Evolutionary conservation across 176 grass and related monocot genomes (phyloP).

Genomic region (Zea luxurians): DNA sequence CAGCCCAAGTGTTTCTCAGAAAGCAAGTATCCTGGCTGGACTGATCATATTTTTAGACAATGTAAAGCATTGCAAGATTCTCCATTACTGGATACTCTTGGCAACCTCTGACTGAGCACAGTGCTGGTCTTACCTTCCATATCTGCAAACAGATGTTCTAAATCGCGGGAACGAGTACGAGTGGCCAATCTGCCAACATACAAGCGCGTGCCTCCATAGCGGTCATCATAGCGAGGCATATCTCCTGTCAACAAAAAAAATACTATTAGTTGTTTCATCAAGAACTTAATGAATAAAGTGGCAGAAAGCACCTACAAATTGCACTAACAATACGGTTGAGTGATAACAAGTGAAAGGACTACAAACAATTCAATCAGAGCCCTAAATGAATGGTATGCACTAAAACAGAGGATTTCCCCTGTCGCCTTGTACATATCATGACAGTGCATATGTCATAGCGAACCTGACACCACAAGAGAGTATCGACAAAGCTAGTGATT

Average conservation of each 20-base stretch:
- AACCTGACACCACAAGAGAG: background rate
- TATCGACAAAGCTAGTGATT: background rate
- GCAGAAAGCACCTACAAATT: background rate
- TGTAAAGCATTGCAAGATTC: background rate
- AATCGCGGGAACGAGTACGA: constrained; percentile 70
- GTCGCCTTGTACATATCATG: background rate
- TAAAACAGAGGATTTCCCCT: background rate
- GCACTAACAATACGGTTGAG: background rate
- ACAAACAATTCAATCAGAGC: background rate
- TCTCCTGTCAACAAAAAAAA: constrained; percentile 52
- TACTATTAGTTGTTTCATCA: constrained; percentile 1
- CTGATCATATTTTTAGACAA: background rate
- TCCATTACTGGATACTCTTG: background rate
- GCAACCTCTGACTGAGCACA: background rate
- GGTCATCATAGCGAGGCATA: constrained; percentile 90
- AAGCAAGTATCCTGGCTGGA: background rate
- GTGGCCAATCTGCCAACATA: constrained; percentile 83
- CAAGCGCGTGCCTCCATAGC: constrained; percentile 70
- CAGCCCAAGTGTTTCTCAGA: background rate
- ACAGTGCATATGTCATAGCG: background rate
- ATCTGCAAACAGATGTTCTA: constrained; percentile 83
- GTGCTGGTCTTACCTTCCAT: constrained; percentile 72
- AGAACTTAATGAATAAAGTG: background rate
- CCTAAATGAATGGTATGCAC: background rate
- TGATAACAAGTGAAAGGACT: background rate